A percentile compares a stretch with the other conserved stretches of the same genome.
Conservation (phyloP, 1,284 basidiomycete genomes). For the Cutaneotrichosporon mucoides region DNA sequence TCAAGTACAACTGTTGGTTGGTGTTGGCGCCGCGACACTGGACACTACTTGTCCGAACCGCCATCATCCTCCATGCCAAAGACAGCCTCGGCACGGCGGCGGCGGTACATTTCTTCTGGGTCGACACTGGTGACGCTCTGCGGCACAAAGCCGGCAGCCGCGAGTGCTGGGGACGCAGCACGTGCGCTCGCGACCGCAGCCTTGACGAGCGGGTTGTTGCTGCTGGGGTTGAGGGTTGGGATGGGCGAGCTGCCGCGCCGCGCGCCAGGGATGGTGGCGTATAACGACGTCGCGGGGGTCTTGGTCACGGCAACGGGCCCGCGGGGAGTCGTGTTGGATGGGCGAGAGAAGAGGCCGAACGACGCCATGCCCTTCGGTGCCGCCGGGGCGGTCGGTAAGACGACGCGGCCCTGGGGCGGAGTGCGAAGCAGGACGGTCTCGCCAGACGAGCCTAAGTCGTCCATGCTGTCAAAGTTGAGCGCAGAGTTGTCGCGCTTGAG, state of each 20-base stretch:
- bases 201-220: slow-evolving; percentile 29
- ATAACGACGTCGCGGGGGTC: slow-evolving; percentile 13
- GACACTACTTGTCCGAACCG: neutral
- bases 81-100: slow-evolving; percentile 58
- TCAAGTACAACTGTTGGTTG: neutral
- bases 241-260: slow-evolving; percentile 2
- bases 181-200: slow-evolving; percentile 38
- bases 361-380: slow-evolving; percentile 31
- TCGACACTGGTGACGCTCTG: slow-evolving; percentile 59
- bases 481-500: slow-evolving; percentile 36
- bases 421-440: slow-evolving; percentile 21
- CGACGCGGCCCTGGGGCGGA: slow-evolving; percentile 19
- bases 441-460: slow-evolving; percentile 38
- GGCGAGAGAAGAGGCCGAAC: slow-evolving; percentile 39
- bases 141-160: slow-evolving; percentile 39
- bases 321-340: neutral
- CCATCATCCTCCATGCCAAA: slow-evolving; percentile 30
- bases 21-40: neutral
- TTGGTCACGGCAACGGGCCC: neutral
- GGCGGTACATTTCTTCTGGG: slow-evolving; percentile 72
- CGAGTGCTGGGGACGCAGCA: slow-evolving; percentile 39
- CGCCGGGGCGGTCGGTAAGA: slow-evolving; percentile 8
- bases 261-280: slow-evolving; percentile 1
- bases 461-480: slow-evolving; percentile 39
- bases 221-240: slow-evolving; percentile 1